phyloP scores from a whole-genome alignment of 352 stramenopile genomes.

The Aphanomyces stellatus region DNA sequence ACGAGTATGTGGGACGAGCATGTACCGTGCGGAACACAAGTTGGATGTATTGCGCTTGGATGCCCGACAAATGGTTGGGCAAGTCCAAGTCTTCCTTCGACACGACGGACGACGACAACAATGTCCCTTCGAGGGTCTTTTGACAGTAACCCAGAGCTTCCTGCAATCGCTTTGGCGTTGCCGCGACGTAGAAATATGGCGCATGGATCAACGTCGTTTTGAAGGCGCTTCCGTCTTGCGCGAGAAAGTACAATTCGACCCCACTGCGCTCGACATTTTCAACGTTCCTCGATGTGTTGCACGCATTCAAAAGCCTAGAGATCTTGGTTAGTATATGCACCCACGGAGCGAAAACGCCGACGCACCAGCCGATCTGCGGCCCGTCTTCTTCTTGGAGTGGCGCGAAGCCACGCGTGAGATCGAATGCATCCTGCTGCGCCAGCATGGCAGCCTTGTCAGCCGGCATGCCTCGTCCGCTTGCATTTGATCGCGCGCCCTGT shows the following conservation, averaged over 20 bases:
- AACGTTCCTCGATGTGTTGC: conserved; percentile 12
- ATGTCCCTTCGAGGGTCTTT: conserved; percentile 79
- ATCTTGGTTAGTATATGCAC: no score
- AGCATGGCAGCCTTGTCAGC: conserved; percentile 50
- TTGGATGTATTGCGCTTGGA: conserved; percentile 82
- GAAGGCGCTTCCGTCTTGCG: conserved; percentile 91
- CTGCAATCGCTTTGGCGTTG: conserved; percentile 46
- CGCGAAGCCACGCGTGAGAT: conserved; percentile 58
- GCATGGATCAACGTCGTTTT: conserved; percentile 93
- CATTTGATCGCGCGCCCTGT: conserved; percentile 62
- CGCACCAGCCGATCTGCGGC: conserved; percentile 19
- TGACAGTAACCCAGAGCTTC: conserved; percentile 76
- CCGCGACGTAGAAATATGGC: conserved; percentile 96
- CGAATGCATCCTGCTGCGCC: conserved; percentile 53
- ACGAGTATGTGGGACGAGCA: conserved; percentile 12
- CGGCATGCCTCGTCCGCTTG: conserved; percentile 41
- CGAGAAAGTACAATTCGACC: conserved; percentile 93
- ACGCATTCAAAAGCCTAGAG: conserved; percentile 17
- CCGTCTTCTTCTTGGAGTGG: conserved; percentile 41
- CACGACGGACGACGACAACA: conserved; percentile 60
- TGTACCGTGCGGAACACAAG: conserved; percentile 79
- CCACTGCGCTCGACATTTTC: conserved; percentile 76
- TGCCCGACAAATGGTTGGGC: conserved; percentile 83
- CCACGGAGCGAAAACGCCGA: not conserved
- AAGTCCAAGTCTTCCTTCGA: conserved; percentile 88